phyloP scores from a whole-genome alignment of 2,329 filamentous ascomycete species.

The Kalaharituber pfeilii region DNA sequence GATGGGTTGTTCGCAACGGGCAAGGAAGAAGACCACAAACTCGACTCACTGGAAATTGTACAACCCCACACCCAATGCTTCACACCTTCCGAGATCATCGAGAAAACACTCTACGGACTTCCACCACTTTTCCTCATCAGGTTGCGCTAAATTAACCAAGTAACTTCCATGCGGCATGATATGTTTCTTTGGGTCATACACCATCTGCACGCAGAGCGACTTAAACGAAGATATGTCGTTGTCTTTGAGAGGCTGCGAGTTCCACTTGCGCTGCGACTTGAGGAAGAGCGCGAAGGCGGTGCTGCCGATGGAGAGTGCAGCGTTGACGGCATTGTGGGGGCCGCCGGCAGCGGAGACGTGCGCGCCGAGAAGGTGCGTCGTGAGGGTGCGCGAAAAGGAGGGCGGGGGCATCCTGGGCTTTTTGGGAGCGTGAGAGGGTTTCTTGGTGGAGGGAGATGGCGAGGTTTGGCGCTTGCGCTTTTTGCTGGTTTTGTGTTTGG shows the following conservation, averaged over 20 bases:
- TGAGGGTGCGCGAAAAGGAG: no score
- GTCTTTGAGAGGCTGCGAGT: slow-evolving; percentile 55
- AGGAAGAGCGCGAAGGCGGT: slow-evolving; percentile 92
- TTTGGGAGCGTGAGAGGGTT: slow-evolving; percentile 40
- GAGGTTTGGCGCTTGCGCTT: slow-evolving; percentile 15
- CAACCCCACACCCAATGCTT: slow-evolving; percentile 67
- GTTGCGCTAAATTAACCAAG: slow-evolving; percentile 84
- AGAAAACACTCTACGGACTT: slow-evolving; percentile 77
- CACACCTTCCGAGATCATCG: slow-evolving; percentile 74
- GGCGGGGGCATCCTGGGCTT: slow-evolving; percentile 47
- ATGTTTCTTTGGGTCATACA: slow-evolving; percentile 51
- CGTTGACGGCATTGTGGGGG: slow-evolving; percentile 72
- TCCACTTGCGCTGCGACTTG: slow-evolving; percentile 93
- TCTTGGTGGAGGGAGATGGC: slow-evolving; percentile 21
- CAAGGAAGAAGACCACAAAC: neutral
- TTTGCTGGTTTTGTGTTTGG: slow-evolving; percentile 7
- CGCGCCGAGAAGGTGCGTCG: slow-evolving; percentile 81
- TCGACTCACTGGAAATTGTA: slow-evolving; percentile 85
- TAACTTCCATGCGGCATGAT: slow-evolving; percentile 89
- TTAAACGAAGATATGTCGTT: slow-evolving; percentile 54
- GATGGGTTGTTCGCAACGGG: neutral
- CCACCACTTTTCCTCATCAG: slow-evolving; percentile 57
- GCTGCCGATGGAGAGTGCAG: slow-evolving; percentile 63
- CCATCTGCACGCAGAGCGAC: slow-evolving; percentile 46
- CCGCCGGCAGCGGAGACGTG: slow-evolving; percentile 84